Base-by-base conservation (phyloP, 352 stramenopile species). In the Globisporangium ultimum region DNA sequence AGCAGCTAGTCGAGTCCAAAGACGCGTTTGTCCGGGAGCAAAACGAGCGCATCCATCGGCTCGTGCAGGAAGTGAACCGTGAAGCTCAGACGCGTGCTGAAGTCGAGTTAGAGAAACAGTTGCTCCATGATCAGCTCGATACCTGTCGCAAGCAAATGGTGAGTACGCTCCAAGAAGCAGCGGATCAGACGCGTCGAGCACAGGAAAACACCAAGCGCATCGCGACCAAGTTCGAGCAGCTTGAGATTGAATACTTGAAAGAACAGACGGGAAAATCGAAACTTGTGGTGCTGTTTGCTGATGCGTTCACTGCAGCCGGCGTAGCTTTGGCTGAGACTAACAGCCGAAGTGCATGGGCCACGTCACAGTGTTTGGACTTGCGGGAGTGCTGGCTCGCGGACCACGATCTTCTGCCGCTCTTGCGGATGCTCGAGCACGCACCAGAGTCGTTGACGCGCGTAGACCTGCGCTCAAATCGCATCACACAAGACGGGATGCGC, bases 381-480 rank as follows among this genome's bases (percentile, higher is more conserved):
- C 62, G 76, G 9, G 67, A 84, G 32, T 89, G 79, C 53, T 81
- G 60, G 56, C 63, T 93, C 1, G 40, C 63, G 10, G 79, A 91
- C 52, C 64, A 72, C 15, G 84, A 93, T 43, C 28, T 85, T 18
- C 48, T 47, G 2, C 61, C 68, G 1, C 50, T 93, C 34, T 55
- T 84, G 24, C 70, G 65, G 12, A 73, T 76, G 56, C 47, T 89
- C 12, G 61, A 79, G 49, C 45, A 48, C 58, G 60, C 72, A 20
- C 46, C 45, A 0, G 34, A 58, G 0, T 59, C 48, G 32, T 53
- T 83, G 38, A 62, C 57, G 0, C 64, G 66, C 0, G 38, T 93
- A 14, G 84, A 93, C 58, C 58, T 93, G 21, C 70, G 81, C 14
- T 67, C 45, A 43, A 91, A 93, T 46, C 72, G 77, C 2, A 49